phyloP scores from a whole-genome alignment of 2,329 filamentous ascomycete genomes.

The Thielaviopsis euricoi region DNA sequence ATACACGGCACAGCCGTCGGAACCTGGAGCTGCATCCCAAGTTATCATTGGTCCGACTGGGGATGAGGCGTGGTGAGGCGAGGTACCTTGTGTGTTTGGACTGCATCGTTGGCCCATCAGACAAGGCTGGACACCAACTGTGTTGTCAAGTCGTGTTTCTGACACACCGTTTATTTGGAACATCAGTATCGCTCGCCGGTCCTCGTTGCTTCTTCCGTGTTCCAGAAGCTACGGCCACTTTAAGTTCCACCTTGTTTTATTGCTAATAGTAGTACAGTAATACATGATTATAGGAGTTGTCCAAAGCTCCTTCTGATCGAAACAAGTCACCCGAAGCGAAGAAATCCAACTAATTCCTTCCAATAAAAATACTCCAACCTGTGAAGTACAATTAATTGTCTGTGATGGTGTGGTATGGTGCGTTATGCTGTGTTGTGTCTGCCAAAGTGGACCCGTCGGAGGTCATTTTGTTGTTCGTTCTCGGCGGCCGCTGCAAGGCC shows the following conservation, averaged over 20 bases:
- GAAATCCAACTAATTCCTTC: neutral
- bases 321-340: neutral
- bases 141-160: neutral
- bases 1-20: neutral
- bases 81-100: neutral
- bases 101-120: too few relatives aligned
- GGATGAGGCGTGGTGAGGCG: neutral
- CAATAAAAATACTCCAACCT: neutral
- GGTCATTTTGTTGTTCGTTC: neutral
- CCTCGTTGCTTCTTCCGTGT: neutral
- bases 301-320: neutral
- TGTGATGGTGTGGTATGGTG: too few relatives aligned
- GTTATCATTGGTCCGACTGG: neutral
- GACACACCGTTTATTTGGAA: neutral
- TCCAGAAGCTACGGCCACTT: neutral
- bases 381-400: too few relatives aligned
- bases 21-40: neutral
- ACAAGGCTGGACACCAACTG: neutral
- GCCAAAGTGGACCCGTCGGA: neutral
- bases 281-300: neutral
- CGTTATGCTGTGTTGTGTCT: neutral
- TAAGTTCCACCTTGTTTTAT: too few relatives aligned
- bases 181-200: neutral
- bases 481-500: neutral
- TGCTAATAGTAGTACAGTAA: too few relatives aligned